Base-by-base conservation (phyloP, 257 asterid genomes). In the Craterostigma plantagineum region DNA sequence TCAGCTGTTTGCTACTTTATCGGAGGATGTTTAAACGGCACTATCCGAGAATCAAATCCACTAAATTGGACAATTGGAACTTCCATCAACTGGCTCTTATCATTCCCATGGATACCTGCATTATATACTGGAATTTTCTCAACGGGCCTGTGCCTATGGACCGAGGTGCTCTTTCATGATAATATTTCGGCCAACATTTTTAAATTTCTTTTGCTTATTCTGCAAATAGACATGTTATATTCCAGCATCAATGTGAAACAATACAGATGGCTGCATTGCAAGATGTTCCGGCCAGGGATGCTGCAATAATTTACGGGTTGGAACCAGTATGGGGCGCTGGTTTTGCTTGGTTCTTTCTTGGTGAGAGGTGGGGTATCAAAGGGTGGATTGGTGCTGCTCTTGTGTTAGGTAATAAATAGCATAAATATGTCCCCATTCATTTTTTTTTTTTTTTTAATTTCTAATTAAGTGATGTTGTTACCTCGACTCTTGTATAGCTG, bases 271-370 rank as follows among this genome's bases (percentile, higher is more conserved):
- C 75, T 15, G 77, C 93, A 16, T 73, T 80, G 91, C 58, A 70
- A 42, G 81, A 80, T 56, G 81, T 80, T 62, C 68, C 84, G 1
- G 91, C 91, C 11, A 64, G 91, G 39, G 93, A 80, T 57, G 56
- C 93, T 34, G 93, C 93, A 35, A 76, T 76, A 39, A 64, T 80
- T 16, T 80, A 80, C 54, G 91, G 91, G 33, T 45, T 80, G 68
- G 93, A 80, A 60, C 93, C 91, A 16, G 68, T 80, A 35, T 76
- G 91, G 93, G 85, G 93, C 53, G 91, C 91, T 44, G 82, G 77
- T 59, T 76, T 80, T 60, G 93, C 93, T 36, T 80, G 93, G 91
- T 66, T 71, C 50, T 68, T 73, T 27, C 93, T 80, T 43, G 93
- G 91, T 38, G 93, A 80, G 71, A 73, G 93, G 57, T 80, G 93